These are phyloP conservation scores for Fagus crenata DNA, from an alignment of 306 rosid species.

Conservation along the genomic window DNA sequence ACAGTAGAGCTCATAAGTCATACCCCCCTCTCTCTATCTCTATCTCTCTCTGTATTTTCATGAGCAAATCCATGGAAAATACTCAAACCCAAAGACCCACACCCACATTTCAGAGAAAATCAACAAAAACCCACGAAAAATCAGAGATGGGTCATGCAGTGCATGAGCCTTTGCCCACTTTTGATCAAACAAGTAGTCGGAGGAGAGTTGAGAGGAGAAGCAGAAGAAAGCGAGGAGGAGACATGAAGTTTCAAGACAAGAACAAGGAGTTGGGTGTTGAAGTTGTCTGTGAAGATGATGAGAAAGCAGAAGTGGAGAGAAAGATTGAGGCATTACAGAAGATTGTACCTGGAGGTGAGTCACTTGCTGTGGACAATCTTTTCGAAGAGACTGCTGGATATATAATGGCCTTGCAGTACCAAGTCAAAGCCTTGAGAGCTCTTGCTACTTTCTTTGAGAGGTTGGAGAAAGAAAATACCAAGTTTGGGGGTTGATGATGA, in stretches of 20 bases:
- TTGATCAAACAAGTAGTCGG: slow-evolving; percentile 16
- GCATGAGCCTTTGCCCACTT: slow-evolving; percentile 35
- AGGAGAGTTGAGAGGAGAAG: neutral
- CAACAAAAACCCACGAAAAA: slow-evolving; percentile 29
- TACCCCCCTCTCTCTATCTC: neutral
- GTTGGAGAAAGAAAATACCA: slow-evolving; percentile 63
- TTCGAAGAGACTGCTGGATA: slow-evolving; percentile 90
- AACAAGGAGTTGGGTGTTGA: slow-evolving; percentile 3
- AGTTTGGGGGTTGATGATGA: slow-evolving; percentile 59
- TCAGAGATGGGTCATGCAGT: slow-evolving; percentile 16
- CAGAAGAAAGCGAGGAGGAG: slow-evolving; percentile 10
- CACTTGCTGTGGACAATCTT: slow-evolving; percentile 67
- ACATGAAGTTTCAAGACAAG: slow-evolving; percentile 11
- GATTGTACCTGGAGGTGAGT: slow-evolving; percentile 81
- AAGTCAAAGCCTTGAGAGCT: slow-evolving; percentile 69
- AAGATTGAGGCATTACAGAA: slow-evolving; percentile 84
- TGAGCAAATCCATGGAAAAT: slow-evolving; percentile 33
- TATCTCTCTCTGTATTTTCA: neutral
- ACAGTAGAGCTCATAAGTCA: neutral
- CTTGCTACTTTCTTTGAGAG: slow-evolving; percentile 56
- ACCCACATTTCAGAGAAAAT: slow-evolving; percentile 33
- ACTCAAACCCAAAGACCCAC: slow-evolving; percentile 22
- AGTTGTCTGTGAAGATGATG: slow-evolving; percentile 33
- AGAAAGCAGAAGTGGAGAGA: slow-evolving; percentile 65
- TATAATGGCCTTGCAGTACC: slow-evolving; percentile 67